Conservation (phyloP, 108 stramenopile species). For the Skeletonema potamos region DNA sequence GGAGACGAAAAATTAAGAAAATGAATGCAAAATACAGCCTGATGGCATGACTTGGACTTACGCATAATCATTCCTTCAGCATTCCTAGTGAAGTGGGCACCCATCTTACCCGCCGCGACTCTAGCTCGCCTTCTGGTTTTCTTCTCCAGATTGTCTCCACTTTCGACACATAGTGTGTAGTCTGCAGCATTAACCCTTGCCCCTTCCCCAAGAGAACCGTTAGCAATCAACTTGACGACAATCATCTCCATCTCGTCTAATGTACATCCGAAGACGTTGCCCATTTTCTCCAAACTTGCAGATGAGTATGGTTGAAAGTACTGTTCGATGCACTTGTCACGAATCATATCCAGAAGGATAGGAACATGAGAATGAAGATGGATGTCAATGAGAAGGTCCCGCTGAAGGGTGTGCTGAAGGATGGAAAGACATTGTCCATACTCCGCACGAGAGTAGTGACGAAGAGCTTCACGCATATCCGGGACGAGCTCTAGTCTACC, state of each 20-base stretch:
- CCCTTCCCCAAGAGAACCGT: conserved; percentile 30
- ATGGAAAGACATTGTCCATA: conserved; percentile 33
- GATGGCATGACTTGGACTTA: conserved; percentile 8
- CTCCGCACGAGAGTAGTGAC: conserved; percentile 46
- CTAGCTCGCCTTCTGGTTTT: conserved; percentile 28
- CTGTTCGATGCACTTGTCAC: conserved; percentile 67
- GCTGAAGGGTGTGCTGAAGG: conserved; percentile 13
- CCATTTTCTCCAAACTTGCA: conserved; percentile 62
- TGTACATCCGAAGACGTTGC: conserved; percentile 40
- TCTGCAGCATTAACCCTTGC: conserved; percentile 39
- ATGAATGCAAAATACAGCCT: background rate
- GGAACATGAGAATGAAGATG: conserved; percentile 52
- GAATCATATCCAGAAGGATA: conserved; percentile 45
- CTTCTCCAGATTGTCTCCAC: background rate
- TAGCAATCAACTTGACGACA: conserved; percentile 28
- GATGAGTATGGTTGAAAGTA: conserved; percentile 70
- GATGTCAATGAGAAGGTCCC: conserved; percentile 43
- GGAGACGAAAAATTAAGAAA: too few species aligned
- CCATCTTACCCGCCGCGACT: conserved; percentile 45
- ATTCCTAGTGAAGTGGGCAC: conserved; percentile 31
- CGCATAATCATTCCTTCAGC: conserved; percentile 46
- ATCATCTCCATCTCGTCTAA: conserved; percentile 35
- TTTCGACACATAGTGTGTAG: conserved; percentile 37
- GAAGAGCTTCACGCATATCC: conserved; percentile 37
- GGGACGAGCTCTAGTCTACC: conserved; percentile 57